Evolutionary conservation across 106 monocot genomes (phyloP).

Genomic region (Dioscorea alata): DNA sequence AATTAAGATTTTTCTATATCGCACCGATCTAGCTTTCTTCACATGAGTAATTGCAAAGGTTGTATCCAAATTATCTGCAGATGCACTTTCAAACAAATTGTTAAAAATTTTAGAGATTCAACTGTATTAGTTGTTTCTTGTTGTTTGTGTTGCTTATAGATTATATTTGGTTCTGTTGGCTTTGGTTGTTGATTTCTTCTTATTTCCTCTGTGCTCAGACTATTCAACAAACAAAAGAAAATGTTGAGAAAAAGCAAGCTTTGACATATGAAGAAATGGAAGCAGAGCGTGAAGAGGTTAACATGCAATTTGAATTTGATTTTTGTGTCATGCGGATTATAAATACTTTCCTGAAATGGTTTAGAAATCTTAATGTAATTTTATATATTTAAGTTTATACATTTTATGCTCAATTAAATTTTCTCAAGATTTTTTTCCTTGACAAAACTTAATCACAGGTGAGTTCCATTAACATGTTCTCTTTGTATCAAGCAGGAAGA

Average conservation of each 20-base stretch:
- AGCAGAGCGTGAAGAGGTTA: slow-evolving; percentile 96
- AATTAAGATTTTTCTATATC: too few relatives aligned
- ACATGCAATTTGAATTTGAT: too few relatives aligned
- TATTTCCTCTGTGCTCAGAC: slow-evolving; percentile 28
- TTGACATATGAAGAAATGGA: slow-evolving; percentile 99
- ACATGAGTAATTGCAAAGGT: too few relatives aligned
- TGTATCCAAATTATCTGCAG: too few relatives aligned
- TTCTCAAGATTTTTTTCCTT: not conserved
- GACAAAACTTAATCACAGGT: too few relatives aligned
- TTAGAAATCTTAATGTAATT: not conserved
- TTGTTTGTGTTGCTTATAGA: too few relatives aligned
- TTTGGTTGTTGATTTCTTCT: not conserved
- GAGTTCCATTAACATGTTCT: not conserved
- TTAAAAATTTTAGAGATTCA: too few relatives aligned
- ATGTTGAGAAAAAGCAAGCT: slow-evolving; percentile 91
- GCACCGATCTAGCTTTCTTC: too few relatives aligned
- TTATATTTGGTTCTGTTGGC: too few relatives aligned
- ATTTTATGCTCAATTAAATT: not conserved
- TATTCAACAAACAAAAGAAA: slow-evolving; percentile 88
- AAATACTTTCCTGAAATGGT: not conserved
- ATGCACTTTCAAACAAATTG: too few relatives aligned
- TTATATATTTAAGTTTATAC: not conserved
- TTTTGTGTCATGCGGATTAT: too few relatives aligned
- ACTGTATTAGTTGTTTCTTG: too few relatives aligned
- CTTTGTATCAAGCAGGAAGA: slow-evolving; percentile 59